Evolutionary conservation across 345 rosid genomes (phyloP), one percentile per base, ranked within the genome.

Genomic region (Pistacia vera): DNA sequence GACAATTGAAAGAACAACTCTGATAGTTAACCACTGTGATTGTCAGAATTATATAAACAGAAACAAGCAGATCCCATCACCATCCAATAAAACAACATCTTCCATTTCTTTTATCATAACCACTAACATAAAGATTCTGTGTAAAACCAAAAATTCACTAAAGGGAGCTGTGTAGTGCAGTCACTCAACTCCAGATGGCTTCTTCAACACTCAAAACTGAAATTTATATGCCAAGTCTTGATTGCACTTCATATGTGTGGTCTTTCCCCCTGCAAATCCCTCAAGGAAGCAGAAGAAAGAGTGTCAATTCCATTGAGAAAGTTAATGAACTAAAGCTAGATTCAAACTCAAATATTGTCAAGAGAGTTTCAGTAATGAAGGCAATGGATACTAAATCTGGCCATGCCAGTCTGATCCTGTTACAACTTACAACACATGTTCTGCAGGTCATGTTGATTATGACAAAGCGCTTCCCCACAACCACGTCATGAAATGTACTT

Each of bases 331-430:
- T 41, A 0, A 41, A 28, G 72, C 41, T 18, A 4, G 59, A 65
- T 66, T 48, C 46, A 61, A 61, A 41, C 3, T 3, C 7, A 46
- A 72, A 61, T 61, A 41, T 38, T 2, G 17, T 44, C 41, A 46
- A 38, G 33, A 44, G 63, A 62, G 57, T 46, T 60, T 48, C 17
- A 41, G 65, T 63, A 76, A 61, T 71, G 49, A 66, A 63, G 28
- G 65, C 16, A 56, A 48, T n/a, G 25, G 49, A 20, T 73, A 33
- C 44, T 35, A n/a, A 30, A 75, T 56, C 52, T 36, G 66, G 59
- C 57, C 71, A 71, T 64, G 58, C 57, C 51, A 76, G 80, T 76
- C 80, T 64, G 70, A 63, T 72, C 68, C 58, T 62, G 63, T 52
- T 22, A n/a, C 54, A 56, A 70, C 18, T 52, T 22, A n/a, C 54